A percentile compares a stretch with the other conserved stretches of the same genome.
Evolutionary conservation across 306 rosid species (phyloP).

Genomic region (Oxytropis ochrocephala): DNA sequence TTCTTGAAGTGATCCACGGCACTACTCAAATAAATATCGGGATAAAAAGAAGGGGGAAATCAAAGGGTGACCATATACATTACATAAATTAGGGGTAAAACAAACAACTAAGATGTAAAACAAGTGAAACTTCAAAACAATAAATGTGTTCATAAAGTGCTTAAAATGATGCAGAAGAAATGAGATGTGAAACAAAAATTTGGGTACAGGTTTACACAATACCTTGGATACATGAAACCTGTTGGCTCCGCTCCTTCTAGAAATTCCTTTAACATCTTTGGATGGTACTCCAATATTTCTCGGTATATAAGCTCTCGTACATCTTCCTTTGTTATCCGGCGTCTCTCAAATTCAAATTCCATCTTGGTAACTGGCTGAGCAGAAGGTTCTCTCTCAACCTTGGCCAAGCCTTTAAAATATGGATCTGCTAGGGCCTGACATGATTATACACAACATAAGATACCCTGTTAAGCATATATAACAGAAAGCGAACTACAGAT

Average conservation of each 20-base stretch:
- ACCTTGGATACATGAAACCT: slow-evolving; percentile 98
- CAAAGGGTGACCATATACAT: neutral
- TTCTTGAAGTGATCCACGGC: slow-evolving; percentile 98
- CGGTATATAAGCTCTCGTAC: slow-evolving; percentile 95
- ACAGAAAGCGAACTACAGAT: slow-evolving; percentile 2
- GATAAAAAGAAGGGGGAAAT: neutral
- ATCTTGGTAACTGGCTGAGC: slow-evolving; percentile 97
- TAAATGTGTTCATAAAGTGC: neutral
- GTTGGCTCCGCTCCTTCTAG: slow-evolving; percentile 97
- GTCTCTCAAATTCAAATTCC: slow-evolving; percentile 99
- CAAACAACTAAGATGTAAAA: neutral
- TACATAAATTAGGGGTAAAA: neutral
- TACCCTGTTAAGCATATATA: slow-evolving; percentile 9
- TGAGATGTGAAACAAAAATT: slow-evolving; percentile 5
- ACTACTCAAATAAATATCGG: slow-evolving; percentile 35
- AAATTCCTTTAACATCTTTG: slow-evolving; percentile 88
- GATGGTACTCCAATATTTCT: slow-evolving; percentile 94
- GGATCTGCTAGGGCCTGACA: slow-evolving; percentile 94
- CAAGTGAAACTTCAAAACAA: neutral
- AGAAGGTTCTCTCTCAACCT: slow-evolving; percentile 97
- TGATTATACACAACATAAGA: slow-evolving; percentile 20
- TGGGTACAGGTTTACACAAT: slow-evolving; percentile 11
- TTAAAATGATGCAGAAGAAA: neutral
- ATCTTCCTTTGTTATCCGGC: slow-evolving; percentile 96
- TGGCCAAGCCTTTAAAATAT: slow-evolving; percentile 97